phyloP scores from a whole-genome alignment of 1,284 basidiomycete genomes.

The Schizopora paradoxa region DNA sequence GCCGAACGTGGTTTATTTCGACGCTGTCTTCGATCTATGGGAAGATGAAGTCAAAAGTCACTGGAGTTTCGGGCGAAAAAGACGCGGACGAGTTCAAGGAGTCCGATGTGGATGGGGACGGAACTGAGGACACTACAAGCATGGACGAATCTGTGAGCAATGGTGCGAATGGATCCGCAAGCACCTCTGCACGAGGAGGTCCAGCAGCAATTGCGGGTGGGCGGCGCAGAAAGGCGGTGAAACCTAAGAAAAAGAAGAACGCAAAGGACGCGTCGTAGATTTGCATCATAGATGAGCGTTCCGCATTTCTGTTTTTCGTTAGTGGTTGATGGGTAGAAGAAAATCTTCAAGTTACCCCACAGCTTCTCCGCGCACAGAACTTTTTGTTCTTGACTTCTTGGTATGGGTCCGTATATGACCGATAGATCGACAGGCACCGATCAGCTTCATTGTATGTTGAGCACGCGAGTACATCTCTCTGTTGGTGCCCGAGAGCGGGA shows the following conservation, averaged over 20 bases:
- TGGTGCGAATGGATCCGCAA: conserved; percentile 23
- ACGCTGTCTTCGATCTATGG: conserved; percentile 33
- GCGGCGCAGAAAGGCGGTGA: conserved; percentile 11
- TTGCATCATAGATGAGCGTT: no score
- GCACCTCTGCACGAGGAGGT: conserved; percentile 26
- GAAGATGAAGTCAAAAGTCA: conserved; percentile 28
- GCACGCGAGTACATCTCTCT: no score
- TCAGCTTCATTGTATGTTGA: no score
- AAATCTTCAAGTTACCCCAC: no score
- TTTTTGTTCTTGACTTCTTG: no score
- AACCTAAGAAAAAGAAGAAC: conserved; percentile 22
- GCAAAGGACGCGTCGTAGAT: conserved; percentile 3
- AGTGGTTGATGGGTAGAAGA: no score
- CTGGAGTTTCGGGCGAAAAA: conserved; percentile 21
- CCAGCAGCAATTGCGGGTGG: conserved; percentile 15
- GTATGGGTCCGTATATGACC: no score
- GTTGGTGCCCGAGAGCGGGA: no score
- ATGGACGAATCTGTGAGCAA: conserved; percentile 18
- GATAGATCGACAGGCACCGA: no score
- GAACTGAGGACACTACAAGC: conserved; percentile 27
- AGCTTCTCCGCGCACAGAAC: no score
- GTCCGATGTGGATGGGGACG: conserved; percentile 23
- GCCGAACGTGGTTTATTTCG: conserved; percentile 46
- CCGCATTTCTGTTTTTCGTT: no score
- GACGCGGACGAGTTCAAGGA: conserved; percentile 22